phyloP scores from a whole-genome alignment of 208 protist species.

The Kentomonas sorsogonicus region DNA sequence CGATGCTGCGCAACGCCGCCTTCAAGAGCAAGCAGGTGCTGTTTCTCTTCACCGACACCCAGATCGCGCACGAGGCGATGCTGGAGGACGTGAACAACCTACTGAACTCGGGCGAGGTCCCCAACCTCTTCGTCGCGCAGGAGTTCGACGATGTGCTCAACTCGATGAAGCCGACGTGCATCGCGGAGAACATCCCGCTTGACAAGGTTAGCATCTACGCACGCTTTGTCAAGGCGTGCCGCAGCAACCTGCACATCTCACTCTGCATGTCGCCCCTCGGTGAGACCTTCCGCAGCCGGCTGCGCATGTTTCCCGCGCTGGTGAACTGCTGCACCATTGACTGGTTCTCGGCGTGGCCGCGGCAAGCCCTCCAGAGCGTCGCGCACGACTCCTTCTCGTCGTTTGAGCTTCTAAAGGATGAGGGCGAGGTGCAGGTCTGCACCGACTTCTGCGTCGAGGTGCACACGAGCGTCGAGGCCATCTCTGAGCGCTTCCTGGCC shows the following conservation, averaged over 20 bases:
- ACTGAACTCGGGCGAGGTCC: conserved; percentile 97
- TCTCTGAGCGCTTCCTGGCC: conserved; percentile 85
- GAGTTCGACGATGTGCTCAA: conserved; percentile 94
- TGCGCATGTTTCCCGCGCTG: conserved; percentile 97
- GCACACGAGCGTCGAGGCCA: conserved; percentile 91
- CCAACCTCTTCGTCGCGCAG: conserved; percentile 94
- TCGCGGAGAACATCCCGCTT: conserved; percentile 80
- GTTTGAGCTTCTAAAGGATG: conserved; percentile 19
- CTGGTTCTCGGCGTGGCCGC: conserved; percentile 97
- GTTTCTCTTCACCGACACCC: conserved; percentile 97
- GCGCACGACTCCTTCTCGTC: conserved; percentile 83
- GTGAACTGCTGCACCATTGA: conserved; percentile 99
- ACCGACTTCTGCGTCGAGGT: conserved; percentile 92
- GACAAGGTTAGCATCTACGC: conserved; percentile 95
- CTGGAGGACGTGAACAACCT: conserved; percentile 99
- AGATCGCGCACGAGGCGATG: conserved; percentile 97
- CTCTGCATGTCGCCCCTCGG: conserved; percentile 96
- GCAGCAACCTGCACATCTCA: conserved; percentile 94
- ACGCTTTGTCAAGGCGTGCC: conserved; percentile 91
- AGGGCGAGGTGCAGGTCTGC: conserved; percentile 54
- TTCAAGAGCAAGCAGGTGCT: conserved; percentile 95
- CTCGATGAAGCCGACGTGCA: conserved; percentile 92
- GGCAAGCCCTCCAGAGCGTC: conserved; percentile 92
- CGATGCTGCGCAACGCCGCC: conserved; percentile 85
- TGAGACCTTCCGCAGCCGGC: conserved; percentile 92